Evolutionary conservation across 129 eudicot genomes (phyloP).

Genomic region (Flaveria brownii): DNA sequence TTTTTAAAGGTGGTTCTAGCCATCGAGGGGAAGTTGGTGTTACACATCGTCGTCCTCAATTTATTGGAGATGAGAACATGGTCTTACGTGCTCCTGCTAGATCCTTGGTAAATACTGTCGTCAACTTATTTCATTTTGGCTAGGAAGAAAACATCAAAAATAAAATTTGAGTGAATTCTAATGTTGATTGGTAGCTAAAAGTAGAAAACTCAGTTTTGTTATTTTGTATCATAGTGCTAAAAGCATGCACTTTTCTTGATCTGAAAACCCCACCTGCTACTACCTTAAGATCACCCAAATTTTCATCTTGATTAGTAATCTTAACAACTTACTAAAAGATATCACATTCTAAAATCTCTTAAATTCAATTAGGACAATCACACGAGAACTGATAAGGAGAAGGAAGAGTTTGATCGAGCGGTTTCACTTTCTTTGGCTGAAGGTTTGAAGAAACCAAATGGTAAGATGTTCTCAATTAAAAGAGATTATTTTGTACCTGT

Average conservation of each 20-base stretch:
- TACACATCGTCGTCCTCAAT: conserved; percentile 59
- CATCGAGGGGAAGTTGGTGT: conserved; percentile 35
- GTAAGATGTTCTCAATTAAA: conserved; percentile 30
- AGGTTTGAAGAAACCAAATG: conserved; percentile 70
- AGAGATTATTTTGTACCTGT: neutral
- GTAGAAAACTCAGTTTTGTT: conserved; percentile 26
- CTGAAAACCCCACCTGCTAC: conserved; percentile 26
- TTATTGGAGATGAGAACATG: conserved; percentile 87
- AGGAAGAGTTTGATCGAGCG: conserved; percentile 86
- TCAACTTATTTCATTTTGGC: conserved; percentile 6
- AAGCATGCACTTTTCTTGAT: conserved; percentile 41
- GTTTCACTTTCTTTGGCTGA: conserved; percentile 81
- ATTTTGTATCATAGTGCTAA: conserved; percentile 32
- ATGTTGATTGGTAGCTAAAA: conserved; percentile 21
- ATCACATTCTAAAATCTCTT: conserved; percentile 8
- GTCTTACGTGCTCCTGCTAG: conserved; percentile 72
- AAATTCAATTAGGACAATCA: conserved; percentile 65
- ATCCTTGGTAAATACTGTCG: conserved; percentile 57
- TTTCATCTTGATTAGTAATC: conserved; percentile 22
- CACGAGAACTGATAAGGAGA: conserved; percentile 64
- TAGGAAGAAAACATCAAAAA: conserved; percentile 4
- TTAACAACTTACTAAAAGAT: neutral
- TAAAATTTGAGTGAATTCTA: conserved; percentile 30
- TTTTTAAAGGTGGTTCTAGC: conserved; percentile 62
- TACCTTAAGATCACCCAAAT: conserved; percentile 1